Evolutionary conservation across 805 yeast genomes (phyloP).

Genomic region (Candida sakaeoensis): DNA sequence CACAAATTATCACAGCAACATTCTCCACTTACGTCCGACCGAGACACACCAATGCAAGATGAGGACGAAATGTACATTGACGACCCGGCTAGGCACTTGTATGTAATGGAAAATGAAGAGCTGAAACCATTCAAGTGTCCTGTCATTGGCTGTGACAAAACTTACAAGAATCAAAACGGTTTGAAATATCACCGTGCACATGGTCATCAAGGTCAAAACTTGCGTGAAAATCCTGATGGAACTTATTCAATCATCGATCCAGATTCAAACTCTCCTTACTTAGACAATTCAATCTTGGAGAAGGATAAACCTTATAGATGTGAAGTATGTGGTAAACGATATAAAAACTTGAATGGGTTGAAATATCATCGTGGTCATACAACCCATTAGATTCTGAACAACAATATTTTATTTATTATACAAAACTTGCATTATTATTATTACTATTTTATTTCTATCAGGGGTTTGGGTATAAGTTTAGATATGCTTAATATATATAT

Average conservation of each 20-base stretch:
- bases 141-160: conserved; percentile 96
- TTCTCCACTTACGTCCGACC: conserved; percentile 12
- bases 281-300: conserved; percentile 92
- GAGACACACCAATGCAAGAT: conserved; percentile 37
- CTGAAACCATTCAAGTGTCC: conserved; percentile 97
- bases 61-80: conserved; percentile 81
- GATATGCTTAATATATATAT: background rate
- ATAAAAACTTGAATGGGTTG: conserved; percentile 92
- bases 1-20: conserved; percentile 18
- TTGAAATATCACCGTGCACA: conserved; percentile 91
- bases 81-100: conserved; percentile 93
- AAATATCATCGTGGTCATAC: conserved; percentile 97
- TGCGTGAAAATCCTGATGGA: conserved; percentile 90
- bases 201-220: conserved; percentile 94
- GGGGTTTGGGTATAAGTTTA: background rate
- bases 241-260: conserved; percentile 92
- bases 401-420: background rate
- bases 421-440: conserved; percentile 1
- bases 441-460: background rate
- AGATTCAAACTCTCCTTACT: conserved; percentile 79
- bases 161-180: conserved; percentile 96
- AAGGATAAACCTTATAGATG: conserved; percentile 98
- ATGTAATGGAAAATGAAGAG: conserved; percentile 88
- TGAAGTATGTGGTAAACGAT: conserved; percentile 96
- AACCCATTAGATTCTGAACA: no score